A percentile compares a stretch with the other conserved stretches of the same genome.
Conservation (phyloP, 1,284 basidiomycete species). For the Cryptococcus deneoformans region DNA sequence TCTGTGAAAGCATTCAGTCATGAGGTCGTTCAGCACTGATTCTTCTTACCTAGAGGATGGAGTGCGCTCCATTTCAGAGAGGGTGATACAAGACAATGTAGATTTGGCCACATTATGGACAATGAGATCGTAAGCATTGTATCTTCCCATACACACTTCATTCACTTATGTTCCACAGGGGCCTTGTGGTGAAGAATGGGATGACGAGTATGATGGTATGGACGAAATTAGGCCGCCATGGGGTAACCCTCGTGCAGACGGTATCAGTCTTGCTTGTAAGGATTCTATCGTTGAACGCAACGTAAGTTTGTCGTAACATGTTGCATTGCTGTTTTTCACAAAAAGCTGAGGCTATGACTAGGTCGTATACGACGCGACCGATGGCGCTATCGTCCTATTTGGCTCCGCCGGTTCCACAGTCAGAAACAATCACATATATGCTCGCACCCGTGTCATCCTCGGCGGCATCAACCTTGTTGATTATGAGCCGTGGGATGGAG, state of each 20-base stretch:
- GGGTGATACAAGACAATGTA: conserved; percentile 46
- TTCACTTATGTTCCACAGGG: conserved; percentile 26
- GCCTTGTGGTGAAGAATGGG: conserved; percentile 51
- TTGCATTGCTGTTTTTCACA: background rate
- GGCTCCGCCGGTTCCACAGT: conserved; percentile 45
- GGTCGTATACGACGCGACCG: conserved; percentile 50
- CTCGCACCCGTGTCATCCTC: conserved; percentile 44
- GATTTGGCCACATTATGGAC: conserved; percentile 30
- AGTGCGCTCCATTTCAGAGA: conserved; percentile 50
- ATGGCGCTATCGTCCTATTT: conserved; percentile 51
- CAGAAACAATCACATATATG: conserved; percentile 42
- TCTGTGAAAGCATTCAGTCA: conserved; percentile 10
- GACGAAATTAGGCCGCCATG: conserved; percentile 34
- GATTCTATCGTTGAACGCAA: conserved; percentile 48
- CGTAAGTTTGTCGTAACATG: conserved; percentile 15
- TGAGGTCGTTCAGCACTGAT: background rate
- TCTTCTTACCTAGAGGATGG: conserved; percentile 43
- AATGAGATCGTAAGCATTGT: conserved; percentile 45
- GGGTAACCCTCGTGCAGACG: conserved; percentile 49
- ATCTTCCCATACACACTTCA: background rate
- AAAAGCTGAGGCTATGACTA: conserved; percentile 9
- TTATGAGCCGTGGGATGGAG: conserved; percentile 49
- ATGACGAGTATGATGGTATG: conserved; percentile 48
- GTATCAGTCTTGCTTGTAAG: conserved; percentile 50
- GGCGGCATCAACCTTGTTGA: conserved; percentile 52